Evolutionary conservation across 768 basidiomycete species (phyloP).

Genomic region (Terana coerulea): DNA sequence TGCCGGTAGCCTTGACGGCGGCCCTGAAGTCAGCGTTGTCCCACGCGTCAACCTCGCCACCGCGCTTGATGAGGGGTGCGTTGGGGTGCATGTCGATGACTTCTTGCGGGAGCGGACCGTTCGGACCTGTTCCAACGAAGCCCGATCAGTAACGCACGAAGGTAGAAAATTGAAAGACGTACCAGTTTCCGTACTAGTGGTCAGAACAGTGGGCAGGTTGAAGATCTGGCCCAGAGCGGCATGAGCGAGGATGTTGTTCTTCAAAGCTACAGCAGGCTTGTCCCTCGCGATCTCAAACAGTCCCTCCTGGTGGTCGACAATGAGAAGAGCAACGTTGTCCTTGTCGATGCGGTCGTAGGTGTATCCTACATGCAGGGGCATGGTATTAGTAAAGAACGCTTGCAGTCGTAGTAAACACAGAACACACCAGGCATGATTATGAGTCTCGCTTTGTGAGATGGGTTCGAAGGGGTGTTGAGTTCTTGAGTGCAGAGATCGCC

Average conservation of each 20-base stretch:
- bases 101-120: conserved; percentile 44
- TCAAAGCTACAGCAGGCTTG: conserved; percentile 33
- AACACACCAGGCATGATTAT: neutral
- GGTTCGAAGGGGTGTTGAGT: neutral
- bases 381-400: neutral
- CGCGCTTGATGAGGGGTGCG: conserved; percentile 41
- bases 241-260: conserved; percentile 45
- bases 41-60: conserved; percentile 50
- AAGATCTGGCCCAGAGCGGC: conserved; percentile 43
- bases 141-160: neutral
- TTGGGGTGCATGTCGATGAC: conserved; percentile 43
- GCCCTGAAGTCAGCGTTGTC: conserved; percentile 45
- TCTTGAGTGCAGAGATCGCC: neutral
- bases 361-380: conserved; percentile 10
- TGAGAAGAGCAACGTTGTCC: conserved; percentile 37
- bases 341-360: conserved; percentile 41
- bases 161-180: neutral
- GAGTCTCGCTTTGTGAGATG: neutral
- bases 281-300: conserved; percentile 45
- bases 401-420: neutral
- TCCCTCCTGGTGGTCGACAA: conserved; percentile 49
- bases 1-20: conserved; percentile 44
- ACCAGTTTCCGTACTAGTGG: conserved; percentile 44
- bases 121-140: conserved; percentile 33
- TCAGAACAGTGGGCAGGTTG: conserved; percentile 42